A percentile compares a stretch with the other conserved stretches of the same genome.
These are phyloP conservation scores for Cyclocybe aegerita DNA, from an alignment of 768 basidiomycete species.

Conservation along the genomic window DNA sequence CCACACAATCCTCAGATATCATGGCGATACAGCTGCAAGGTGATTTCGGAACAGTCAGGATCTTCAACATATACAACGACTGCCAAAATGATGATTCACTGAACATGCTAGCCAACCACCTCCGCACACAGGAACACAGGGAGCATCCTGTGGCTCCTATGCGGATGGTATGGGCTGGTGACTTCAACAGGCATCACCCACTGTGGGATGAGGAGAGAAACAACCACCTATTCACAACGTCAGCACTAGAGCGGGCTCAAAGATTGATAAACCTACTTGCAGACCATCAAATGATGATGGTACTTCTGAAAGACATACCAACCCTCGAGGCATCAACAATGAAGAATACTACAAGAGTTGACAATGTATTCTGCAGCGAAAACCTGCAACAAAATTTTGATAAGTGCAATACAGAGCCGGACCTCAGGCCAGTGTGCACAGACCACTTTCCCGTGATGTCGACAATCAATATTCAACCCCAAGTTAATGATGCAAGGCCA, in stretches of 20 bases:
- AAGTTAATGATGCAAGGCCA: not conserved
- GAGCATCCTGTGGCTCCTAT: not conserved
- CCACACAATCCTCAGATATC: conserved; percentile 22
- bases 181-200: conserved; percentile 43
- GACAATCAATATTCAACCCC: not conserved
- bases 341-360: too few species aligned
- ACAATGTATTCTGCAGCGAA: too few species aligned
- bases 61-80: conserved; percentile 42
- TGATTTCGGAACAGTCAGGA: conserved; percentile 12
- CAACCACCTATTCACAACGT: conserved; percentile 31
- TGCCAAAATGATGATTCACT: conserved; percentile 20
- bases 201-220: conserved; percentile 34
- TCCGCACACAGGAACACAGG: not conserved
- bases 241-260: conserved; percentile 19
- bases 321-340: too few species aligned
- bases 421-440: too few species aligned
- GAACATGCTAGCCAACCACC: not conserved
- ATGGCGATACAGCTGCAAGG: conserved; percentile 21
- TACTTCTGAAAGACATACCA: too few species aligned
- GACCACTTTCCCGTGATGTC: too few species aligned
- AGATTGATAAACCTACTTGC: conserved; percentile 26
- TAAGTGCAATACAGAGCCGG: too few species aligned
- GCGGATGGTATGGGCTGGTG: conserved; percentile 29
- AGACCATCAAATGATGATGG: too few species aligned
- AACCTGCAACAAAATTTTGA: too few species aligned